Base-by-base conservation (phyloP, 208 protist species). In the Strigomonas culicis region DNA sequence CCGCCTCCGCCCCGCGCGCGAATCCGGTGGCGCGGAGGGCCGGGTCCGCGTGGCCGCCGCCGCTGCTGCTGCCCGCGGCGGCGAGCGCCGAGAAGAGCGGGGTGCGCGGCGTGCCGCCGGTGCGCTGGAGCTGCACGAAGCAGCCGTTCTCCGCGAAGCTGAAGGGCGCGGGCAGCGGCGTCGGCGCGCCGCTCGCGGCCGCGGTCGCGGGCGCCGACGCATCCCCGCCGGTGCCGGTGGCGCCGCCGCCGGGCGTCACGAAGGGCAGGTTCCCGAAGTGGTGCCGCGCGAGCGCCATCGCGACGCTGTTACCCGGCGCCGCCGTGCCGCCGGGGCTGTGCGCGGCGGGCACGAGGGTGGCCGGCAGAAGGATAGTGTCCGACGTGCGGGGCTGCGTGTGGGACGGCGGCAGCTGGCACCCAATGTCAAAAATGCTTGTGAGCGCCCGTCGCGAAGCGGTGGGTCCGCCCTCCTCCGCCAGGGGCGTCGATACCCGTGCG, bases 331-430 rank as follows among this genome's bases (percentile, higher is more conserved):
- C 21, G 10, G 41, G 24, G 58, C 8, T 43, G 32, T 4, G 15
- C 22, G 10, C 58, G 4, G 31, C 43, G 6, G 59, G 24, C 4
- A 55, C 19, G 25, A 64, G 34, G 8, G 46, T 53, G 32, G 46
- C 56, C 4, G 56, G 56, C 30, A 47, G 24, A 4, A 61, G 31
- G 4, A 61, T 46, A 15, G 56, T 61, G 3, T 13, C 19, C 4
- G 56, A 25, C 30, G 30, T 61, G 32, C 56, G 27, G 4, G n/a
- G 56, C 11, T 13, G n/a, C 21, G 56, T 27, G 27, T 10, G 21
- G 30, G 56, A 47, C 8, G 56, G 52, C 22, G 52, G 52, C 17
- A 58, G 30, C 25, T 58, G 52, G 17, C 52, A 58, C n/a, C 13
- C 17, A 4, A 58, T 28, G 30, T 58, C 52, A 15, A 32, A 21